These are phyloP conservation scores for Salix exigua DNA, from an alignment of 345 rosid species.

Conservation along the genomic window DNA sequence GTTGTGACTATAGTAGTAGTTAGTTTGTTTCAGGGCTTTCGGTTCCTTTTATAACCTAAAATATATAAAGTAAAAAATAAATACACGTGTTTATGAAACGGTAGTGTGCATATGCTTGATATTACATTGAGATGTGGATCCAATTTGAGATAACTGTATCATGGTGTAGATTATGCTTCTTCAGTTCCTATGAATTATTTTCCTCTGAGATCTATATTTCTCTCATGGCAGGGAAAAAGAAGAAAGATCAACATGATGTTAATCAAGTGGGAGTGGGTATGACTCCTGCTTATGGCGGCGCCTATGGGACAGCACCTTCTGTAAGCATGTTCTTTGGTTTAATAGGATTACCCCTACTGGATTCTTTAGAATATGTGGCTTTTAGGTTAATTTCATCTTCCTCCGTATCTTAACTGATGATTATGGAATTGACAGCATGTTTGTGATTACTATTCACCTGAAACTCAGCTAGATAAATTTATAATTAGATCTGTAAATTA, in stretches of 20 bases:
- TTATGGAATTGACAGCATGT: background rate
- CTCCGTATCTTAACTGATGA: background rate
- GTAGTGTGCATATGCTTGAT: background rate
- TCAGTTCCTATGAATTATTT: background rate
- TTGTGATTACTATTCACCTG: background rate
- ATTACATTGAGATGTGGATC: background rate
- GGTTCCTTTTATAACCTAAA: background rate
- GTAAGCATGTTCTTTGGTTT: slow-evolving; percentile 40
- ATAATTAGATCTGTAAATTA: background rate
- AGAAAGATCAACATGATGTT: slow-evolving; percentile 82
- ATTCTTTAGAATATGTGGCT: slow-evolving; percentile 5
- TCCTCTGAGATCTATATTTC: background rate
- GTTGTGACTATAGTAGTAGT: background rate
- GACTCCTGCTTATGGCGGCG: slow-evolving; percentile 67
- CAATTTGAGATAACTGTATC: background rate
- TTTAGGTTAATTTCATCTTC: background rate
- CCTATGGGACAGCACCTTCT: slow-evolving; percentile 78
- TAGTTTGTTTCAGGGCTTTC: too few relatives aligned
- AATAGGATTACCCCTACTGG: background rate
- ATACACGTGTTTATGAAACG: background rate
- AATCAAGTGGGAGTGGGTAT: slow-evolving; percentile 48
- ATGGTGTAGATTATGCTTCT: background rate
- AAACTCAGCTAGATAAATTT: background rate
- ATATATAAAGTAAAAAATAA: background rate
- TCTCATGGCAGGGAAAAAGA: slow-evolving; percentile 63